Percentiles rank a stretch among this genome's conserved stretches.
phyloP scores from a whole-genome alignment of 164 flowering plant genomes.

The Annona squamosa region DNA sequence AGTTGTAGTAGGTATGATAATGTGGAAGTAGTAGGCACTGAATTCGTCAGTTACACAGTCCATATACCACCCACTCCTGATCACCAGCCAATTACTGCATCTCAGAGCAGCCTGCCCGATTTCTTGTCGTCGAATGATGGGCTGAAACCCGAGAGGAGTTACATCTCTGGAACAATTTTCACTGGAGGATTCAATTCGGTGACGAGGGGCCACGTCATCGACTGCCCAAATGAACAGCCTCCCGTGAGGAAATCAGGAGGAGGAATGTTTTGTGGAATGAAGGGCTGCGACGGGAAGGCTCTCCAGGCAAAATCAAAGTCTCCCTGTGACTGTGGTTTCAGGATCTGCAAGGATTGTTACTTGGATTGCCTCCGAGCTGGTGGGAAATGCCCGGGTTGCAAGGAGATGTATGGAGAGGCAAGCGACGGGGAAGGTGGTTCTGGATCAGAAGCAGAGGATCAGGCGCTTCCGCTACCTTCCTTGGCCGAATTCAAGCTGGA shows the following conservation, averaged over 20 bases:
- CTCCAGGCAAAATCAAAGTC: conserved; percentile 17
- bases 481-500: conserved; percentile 44
- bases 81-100: conserved; percentile 34
- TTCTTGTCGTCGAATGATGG: conserved; percentile 4
- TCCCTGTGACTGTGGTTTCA: conserved; percentile 72
- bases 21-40: conserved; percentile 28
- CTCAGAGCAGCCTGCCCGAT: conserved; percentile 36
- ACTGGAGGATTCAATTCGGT: conserved; percentile 78
- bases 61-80: conserved; percentile 89
- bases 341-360: conserved; percentile 66
- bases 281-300: conserved; percentile 68
- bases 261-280: conserved; percentile 49
- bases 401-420: conserved; percentile 46
- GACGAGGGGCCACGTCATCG: conserved; percentile 62
- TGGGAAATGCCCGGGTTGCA: conserved; percentile 78
- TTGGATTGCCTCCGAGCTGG: conserved; percentile 43
- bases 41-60: conserved; percentile 63
- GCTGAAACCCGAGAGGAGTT: conserved; percentile 27
- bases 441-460: conserved; percentile 51
- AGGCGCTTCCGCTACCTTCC: conserved; percentile 57
- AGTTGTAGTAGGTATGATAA: conserved; percentile 44
- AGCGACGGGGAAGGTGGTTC: conserved; percentile 26
- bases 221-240: conserved; percentile 27
- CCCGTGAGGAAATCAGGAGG: conserved; percentile 8
- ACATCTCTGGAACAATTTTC: conserved; percentile 58